A percentile compares a stretch with the other conserved stretches of the same genome.
Conservation (phyloP, 495 filamentous ascomycete species). For the Aspergillus indologenus region DNA sequence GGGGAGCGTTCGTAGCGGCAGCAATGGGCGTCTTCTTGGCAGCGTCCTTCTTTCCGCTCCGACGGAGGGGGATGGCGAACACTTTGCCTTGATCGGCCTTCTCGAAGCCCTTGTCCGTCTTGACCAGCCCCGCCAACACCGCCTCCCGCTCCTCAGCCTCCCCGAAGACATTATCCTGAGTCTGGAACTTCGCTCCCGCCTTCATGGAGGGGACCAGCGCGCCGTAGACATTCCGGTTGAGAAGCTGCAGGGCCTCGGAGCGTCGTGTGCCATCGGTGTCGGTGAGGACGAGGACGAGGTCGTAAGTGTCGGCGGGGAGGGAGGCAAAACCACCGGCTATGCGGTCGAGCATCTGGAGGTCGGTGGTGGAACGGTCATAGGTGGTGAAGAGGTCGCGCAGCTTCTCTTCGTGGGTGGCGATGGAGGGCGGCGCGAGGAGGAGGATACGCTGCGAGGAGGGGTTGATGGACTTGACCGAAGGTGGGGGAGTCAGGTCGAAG, state of each 20-base stretch:
- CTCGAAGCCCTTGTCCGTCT: constrained; percentile 57
- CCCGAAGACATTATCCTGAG: constrained; percentile 63
- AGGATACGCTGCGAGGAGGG: constrained; percentile 49
- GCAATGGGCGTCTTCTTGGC: background rate
- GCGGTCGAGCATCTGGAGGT: constrained; percentile 98
- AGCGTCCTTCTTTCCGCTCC: constrained; percentile 59
- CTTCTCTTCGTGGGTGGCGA: constrained; percentile 63
- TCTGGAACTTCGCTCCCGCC: constrained; percentile 63
- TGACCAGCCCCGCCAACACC: constrained; percentile 77
- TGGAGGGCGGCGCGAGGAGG: constrained; percentile 70
- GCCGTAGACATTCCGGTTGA: constrained; percentile 65
- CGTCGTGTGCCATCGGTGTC: constrained; percentile 62
- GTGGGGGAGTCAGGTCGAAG: constrained; percentile 28
- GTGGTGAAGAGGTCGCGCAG: constrained; percentile 55
- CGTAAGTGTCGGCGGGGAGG: constrained; percentile 75
- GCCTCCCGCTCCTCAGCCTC: constrained; percentile 56
- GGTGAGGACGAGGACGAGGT: constrained; percentile 78
- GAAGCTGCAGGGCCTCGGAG: constrained; percentile 57
- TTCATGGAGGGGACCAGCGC: constrained; percentile 66
- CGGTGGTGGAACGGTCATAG: constrained; percentile 69
- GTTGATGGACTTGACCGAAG: constrained; percentile 23
- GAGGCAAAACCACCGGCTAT: constrained; percentile 77
- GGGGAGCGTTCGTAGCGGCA: constrained; percentile 37
- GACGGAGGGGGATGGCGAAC: constrained; percentile 67
- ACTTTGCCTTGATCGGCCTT: constrained; percentile 66